Conservation (phyloP, 768 basidiomycete species). For the Mycena filopes region DNA sequence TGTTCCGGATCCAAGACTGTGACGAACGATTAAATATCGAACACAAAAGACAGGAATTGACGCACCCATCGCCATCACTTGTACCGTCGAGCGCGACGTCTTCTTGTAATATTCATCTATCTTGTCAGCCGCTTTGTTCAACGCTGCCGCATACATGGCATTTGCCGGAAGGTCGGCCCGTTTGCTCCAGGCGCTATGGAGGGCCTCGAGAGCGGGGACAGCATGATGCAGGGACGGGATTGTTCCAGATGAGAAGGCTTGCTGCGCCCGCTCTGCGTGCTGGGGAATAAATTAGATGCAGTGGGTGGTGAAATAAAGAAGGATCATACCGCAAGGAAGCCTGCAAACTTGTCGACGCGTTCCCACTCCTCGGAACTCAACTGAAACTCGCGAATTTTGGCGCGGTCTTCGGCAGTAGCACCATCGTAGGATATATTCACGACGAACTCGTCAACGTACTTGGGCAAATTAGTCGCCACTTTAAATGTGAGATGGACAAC, state of each 20-base stretch:
- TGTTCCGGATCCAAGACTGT: background rate
- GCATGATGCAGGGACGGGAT: conserved; percentile 41
- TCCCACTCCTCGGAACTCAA: conserved; percentile 40
- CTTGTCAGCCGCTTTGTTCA: conserved; percentile 39
- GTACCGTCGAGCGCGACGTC: conserved; percentile 19
- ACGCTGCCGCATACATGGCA: conserved; percentile 33
- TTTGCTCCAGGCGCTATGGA: conserved; percentile 43
- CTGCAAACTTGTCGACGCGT: conserved; percentile 32
- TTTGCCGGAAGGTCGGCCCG: conserved; percentile 28
- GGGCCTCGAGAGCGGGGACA: conserved; percentile 45
- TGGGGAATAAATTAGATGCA: conserved; percentile 20
- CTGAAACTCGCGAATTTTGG: conserved; percentile 33
- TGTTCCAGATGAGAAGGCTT: conserved; percentile 45
- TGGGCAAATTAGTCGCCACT: background rate
- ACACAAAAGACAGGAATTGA: background rate
- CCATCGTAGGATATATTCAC: conserved; percentile 38
- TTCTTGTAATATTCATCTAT: conserved; percentile 45
- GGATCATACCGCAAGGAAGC: conserved; percentile 37
- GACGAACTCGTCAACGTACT: conserved; percentile 41
- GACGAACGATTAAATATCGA: background rate
- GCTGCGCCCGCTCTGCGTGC: conserved; percentile 46
- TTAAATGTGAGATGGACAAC: background rate
- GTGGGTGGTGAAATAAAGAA: background rate
- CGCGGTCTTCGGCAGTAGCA: conserved; percentile 37
- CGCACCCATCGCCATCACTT: conserved; percentile 45